Evolutionary conservation across 106 monocot species (phyloP).

Genomic region (Dendrobium officinale): DNA sequence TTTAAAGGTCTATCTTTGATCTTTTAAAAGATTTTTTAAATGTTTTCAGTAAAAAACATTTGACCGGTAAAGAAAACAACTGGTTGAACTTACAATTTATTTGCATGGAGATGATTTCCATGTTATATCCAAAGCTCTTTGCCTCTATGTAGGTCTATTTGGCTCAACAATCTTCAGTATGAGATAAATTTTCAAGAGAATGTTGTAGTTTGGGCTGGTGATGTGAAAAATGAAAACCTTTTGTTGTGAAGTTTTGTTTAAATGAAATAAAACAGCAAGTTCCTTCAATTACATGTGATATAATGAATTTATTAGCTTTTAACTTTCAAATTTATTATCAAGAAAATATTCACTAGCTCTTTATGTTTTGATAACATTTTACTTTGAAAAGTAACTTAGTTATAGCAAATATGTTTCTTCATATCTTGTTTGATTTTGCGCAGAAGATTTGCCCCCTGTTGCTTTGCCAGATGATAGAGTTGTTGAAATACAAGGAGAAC

Average conservation of each 20-base stretch:
- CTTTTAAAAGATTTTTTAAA: neutral
- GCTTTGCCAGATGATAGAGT: conserved; percentile 63
- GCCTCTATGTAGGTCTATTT: neutral
- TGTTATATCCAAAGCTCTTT: neutral
- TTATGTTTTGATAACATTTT: neutral
- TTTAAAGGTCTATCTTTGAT: neutral
- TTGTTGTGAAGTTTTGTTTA: neutral
- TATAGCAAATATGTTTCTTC: neutral
- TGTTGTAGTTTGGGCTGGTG: neutral
- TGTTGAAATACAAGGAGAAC: conserved; percentile 71
- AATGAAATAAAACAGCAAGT: neutral
- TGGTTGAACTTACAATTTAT: neutral
- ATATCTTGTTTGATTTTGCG: conserved; percentile 28
- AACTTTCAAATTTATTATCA: neutral
- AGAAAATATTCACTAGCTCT: neutral
- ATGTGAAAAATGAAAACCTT: neutral
- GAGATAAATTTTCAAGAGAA: no score
- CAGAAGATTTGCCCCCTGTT: conserved; percentile 63
- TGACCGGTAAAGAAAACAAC: no score
- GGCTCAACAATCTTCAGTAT: neutral
- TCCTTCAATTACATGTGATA: neutral
- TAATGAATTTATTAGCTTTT: neutral
- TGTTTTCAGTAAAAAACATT: no score
- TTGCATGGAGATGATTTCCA: neutral
- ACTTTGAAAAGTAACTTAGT: neutral